Evolutionary conservation across 2,329 filamentous ascomycete genomes (phyloP), one percentile per base, ranked within the genome.

Genomic region (Corynespora cassiicola): DNA sequence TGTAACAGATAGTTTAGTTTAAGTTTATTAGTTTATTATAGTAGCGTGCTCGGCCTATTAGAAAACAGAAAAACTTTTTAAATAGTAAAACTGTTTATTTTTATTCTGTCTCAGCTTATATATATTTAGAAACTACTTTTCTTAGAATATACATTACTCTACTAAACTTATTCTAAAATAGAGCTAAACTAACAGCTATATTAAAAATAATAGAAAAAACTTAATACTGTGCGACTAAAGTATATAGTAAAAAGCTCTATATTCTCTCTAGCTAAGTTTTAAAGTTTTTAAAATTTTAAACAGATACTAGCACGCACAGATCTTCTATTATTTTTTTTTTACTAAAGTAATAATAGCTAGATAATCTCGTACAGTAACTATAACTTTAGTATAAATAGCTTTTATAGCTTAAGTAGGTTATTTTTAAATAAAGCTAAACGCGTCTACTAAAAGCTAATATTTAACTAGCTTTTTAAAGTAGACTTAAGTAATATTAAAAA

Each of bases 241-340:
- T 33, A 33, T 14, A 33, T 33, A 14, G 31, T 33, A 33, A 21
- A 33, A 33, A 21, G 20, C 24, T 15, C 18, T 11, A 33, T 33
- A 21, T 15, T 23, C 24, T 21, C 31, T 24, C 31, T 33, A n/a
- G 20, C 21, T 23, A 21, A 33, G 31, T 33, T 33, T 21, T 11
- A 33, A 21, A 33, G 31, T 11, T 21, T 33, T 33, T 14, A 11
- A 33, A 21, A 33, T 21, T 33, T 33, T 33, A 11, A 21, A 17
- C 20, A 9, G 17, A 21, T 33, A 11, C 22, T 33, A 15, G 9
- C 19, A 21, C 31, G 31, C 31, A 33, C 20, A 14, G 21, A 33
- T 16, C 11, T 21, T 33, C n/a, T 11, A 33, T 33, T 14, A 12
- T 33, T 33, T 17, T 21, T 33, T 21, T 33, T 33, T 21, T 14